Conservation (phyloP, 768 basidiomycete species). For the Pleurotus citrinopileatus region DNA sequence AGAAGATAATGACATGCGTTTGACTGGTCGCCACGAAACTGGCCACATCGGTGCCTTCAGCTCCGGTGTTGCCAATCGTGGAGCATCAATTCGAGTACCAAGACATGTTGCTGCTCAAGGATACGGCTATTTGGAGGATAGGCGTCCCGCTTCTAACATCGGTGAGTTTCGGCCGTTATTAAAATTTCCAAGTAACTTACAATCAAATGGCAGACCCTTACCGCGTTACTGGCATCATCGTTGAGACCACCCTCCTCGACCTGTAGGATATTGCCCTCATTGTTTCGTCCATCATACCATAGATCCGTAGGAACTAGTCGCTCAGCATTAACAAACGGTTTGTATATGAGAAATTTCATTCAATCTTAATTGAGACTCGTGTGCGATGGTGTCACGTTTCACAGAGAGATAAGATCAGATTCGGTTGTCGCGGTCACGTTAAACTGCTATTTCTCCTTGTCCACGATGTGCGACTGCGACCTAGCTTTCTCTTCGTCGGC, state of each 20-base stretch:
- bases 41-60: conserved; percentile 90
- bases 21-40: conserved; percentile 98
- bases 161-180: conserved; percentile 48
- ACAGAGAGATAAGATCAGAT: conserved; percentile 2
- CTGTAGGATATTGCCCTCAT: conserved; percentile 34
- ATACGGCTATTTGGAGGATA: conserved; percentile 94
- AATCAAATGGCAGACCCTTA: conserved; percentile 70
- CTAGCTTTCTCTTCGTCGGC: conserved; percentile 52
- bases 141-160: conserved; percentile 97
- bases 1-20: conserved; percentile 93
- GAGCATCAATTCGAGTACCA: conserved; percentile 95
- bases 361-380: too few species aligned
- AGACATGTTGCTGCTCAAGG: conserved; percentile 91
- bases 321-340: conserved; percentile 9
- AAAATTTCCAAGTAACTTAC: conserved; percentile 1
- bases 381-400: too few species aligned
- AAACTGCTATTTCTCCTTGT: neutral
- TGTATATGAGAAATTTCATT: too few species aligned
- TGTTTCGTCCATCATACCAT: conserved; percentile 3
- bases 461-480: conserved; percentile 42
- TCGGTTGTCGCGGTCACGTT: neutral
- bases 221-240: conserved; percentile 85
- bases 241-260: conserved; percentile 81
- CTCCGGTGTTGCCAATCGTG: conserved; percentile 96
- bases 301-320: neutral